Evolutionary conservation across 306 rosid genomes (phyloP), one percentile per base, ranked within the genome.

Genomic region (Quercus alba): DNA sequence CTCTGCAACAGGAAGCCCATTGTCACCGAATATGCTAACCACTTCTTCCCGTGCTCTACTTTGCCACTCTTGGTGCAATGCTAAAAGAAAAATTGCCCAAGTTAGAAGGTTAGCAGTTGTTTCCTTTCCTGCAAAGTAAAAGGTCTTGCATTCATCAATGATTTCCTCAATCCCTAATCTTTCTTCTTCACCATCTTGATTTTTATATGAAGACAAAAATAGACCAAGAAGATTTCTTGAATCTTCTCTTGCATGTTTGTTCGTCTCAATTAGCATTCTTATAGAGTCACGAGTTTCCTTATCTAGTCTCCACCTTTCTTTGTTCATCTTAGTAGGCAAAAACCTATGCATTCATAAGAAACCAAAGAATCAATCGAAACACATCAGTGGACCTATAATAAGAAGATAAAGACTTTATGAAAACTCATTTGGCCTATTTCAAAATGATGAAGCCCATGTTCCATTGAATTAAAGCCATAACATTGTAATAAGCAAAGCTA

Each of bases 101-200:
- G 96, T 87, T 84, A 92, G 69, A 66, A 90, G 81, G 68, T 86
- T 84, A 71, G 91, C 92, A 4, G 91, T 88, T 44, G 98, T 88
- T 56, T 88, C 96, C 81, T 89, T 92, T 77, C 97, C 98, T 30
- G 89, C 85, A 70, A 94, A 86, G 86, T 90, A 90, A 81, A 91
- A 86, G 52, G 94, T 88, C 88, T 90, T 91, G 78, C 98, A 91
- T 73, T 91, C 96, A 72, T 88, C 85, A 4, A 91, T 88, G 44
- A 92, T 83, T 35, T 91, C 94, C 51, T 88, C 89, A 73, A 85
- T 51, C 25, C 83, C 75, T 62, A 92, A 76, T 46, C 71, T 85
- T 46, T 88, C 91, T 75, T 92, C 96, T 78, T 84, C 91, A 12
- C 91, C 97, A 41, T 57, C 80, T 56, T 88, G 91, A 76, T 86